phyloP scores from a whole-genome alignment of 1,284 basidiomycete genomes.

The Trichosporon coremiiforme region DNA sequence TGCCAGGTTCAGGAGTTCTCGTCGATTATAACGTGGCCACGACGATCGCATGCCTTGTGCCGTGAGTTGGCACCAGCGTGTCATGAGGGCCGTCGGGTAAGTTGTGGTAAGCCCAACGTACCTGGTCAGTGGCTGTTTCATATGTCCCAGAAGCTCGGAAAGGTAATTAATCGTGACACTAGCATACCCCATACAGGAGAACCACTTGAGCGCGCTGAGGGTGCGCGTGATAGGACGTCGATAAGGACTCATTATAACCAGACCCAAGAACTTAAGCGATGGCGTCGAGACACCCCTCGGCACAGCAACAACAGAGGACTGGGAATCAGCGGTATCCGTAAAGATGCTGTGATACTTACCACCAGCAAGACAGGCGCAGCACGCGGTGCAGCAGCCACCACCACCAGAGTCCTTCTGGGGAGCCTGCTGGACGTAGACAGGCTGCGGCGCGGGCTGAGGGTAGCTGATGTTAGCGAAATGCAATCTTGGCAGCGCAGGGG shows the following conservation, averaged over 20 bases:
- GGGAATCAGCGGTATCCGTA: slow-evolving; percentile 19
- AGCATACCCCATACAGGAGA: slow-evolving; percentile 1
- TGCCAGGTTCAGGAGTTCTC: too few species aligned
- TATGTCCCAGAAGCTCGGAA: neutral
- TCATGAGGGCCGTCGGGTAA: neutral
- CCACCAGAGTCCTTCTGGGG: slow-evolving; percentile 32
- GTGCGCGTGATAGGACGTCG: slow-evolving; percentile 8
- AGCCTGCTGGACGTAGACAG: slow-evolving; percentile 49
- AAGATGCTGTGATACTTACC: slow-evolving; percentile 31
- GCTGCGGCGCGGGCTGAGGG: slow-evolving; percentile 53
- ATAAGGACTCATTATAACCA: slow-evolving; percentile 4
- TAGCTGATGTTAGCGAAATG: slow-evolving; percentile 34
- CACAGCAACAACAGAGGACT: slow-evolving; percentile 51
- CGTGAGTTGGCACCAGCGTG: too few species aligned
- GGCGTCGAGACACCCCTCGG: slow-evolving; percentile 45
- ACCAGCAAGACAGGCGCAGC: slow-evolving; percentile 44
- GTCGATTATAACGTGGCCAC: neutral
- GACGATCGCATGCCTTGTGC: too few species aligned
- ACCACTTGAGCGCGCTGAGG: neutral
- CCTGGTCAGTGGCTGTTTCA: neutral
- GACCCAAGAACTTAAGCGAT: slow-evolving; percentile 1
- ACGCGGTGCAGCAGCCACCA: slow-evolving; percentile 40
- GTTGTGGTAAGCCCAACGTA: neutral
- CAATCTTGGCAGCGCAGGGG: neutral
- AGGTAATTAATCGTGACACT: neutral